These are phyloP conservation scores for Trypanosoma boissoni DNA, from an alignment of 208 protist species.

Conservation along the genomic window DNA sequence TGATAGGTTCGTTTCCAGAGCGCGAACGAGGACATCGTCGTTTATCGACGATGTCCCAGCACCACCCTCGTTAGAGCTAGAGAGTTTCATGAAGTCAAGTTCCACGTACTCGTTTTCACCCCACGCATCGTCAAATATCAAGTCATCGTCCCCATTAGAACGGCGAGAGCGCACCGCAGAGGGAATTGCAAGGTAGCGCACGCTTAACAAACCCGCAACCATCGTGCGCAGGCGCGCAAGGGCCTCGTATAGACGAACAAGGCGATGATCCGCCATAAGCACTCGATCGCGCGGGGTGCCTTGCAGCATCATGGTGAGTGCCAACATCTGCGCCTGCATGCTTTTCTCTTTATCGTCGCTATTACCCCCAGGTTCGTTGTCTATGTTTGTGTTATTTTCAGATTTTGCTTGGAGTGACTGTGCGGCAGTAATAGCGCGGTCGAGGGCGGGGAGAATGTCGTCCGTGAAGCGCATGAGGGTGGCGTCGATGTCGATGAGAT, in stretches of 20 bases:
- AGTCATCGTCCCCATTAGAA: slow-evolving; percentile 33
- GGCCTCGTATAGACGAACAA: slow-evolving; percentile 67
- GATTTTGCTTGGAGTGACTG: slow-evolving; percentile 6
- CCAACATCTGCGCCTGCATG: slow-evolving; percentile 21
- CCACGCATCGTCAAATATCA: slow-evolving; percentile 54
- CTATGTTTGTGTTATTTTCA: slow-evolving; percentile 2
- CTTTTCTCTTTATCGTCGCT: slow-evolving; percentile 4
- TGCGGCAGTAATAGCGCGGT: slow-evolving; percentile 38
- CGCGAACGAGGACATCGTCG: slow-evolving; percentile 52
- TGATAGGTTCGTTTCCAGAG: slow-evolving; percentile 61
- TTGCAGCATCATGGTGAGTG: slow-evolving; percentile 29
- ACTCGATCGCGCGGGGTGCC: slow-evolving; percentile 26
- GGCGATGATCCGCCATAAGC: slow-evolving; percentile 62
- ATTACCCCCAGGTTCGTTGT: not conserved
- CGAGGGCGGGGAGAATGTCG: slow-evolving; percentile 69
- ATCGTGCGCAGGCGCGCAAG: slow-evolving; percentile 58
- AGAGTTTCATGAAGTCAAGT: slow-evolving; percentile 57
- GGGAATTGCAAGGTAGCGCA: slow-evolving; percentile 79
- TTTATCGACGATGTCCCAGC: not conserved
- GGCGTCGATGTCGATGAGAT: slow-evolving; percentile 82
- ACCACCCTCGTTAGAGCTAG: not conserved
- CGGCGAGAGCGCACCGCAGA: slow-evolving; percentile 30
- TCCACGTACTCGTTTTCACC: slow-evolving; percentile 55
- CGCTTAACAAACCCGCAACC: slow-evolving; percentile 59
- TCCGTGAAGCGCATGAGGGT: slow-evolving; percentile 68